Percentiles rank a stretch among this genome's conserved stretches.
These are phyloP conservation scores for Dryas alaskensis DNA, from an alignment of 306 rosid genomes.

Conservation along the genomic window DNA sequence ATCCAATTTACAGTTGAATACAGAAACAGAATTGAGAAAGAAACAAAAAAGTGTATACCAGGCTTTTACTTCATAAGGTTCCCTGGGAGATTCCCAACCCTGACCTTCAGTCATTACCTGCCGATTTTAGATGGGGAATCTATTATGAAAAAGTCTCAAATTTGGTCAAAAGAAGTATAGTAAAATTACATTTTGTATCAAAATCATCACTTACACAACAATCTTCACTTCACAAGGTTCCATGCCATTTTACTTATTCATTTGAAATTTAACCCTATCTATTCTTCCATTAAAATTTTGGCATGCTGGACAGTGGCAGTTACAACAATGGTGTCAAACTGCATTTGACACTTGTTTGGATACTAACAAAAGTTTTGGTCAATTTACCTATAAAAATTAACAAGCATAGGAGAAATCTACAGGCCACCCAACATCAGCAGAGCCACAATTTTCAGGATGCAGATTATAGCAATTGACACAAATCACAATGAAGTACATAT, in stretches of 20 bases:
- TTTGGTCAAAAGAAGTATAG: neutral
- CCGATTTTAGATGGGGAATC: conserved; percentile 20
- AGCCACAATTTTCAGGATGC: conserved; percentile 3
- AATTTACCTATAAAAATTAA: neutral
- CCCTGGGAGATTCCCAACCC: conserved; percentile 98
- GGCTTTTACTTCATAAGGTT: conserved; percentile 96
- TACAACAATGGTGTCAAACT: neutral
- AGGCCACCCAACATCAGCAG: neutral
- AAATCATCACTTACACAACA: neutral
- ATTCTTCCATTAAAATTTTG: neutral
- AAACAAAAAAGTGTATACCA: conserved; percentile 50
- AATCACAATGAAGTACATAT: neutral
- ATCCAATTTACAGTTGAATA: conserved; percentile 23
- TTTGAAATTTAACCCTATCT: neutral
- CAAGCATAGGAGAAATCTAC: neutral
- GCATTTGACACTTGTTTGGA: neutral
- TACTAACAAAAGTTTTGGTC: neutral
- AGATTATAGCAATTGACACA: neutral
- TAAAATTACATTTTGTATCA: neutral
- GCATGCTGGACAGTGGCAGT: neutral
- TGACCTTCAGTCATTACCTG: conserved; percentile 79
- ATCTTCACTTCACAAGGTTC: neutral
- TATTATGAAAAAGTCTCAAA: conserved; percentile 1
- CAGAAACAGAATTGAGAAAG: conserved; percentile 11
- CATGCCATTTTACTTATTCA: neutral